phyloP scores from a whole-genome alignment of 495 filamentous ascomycete species.

The Trichoderma gamsii region DNA sequence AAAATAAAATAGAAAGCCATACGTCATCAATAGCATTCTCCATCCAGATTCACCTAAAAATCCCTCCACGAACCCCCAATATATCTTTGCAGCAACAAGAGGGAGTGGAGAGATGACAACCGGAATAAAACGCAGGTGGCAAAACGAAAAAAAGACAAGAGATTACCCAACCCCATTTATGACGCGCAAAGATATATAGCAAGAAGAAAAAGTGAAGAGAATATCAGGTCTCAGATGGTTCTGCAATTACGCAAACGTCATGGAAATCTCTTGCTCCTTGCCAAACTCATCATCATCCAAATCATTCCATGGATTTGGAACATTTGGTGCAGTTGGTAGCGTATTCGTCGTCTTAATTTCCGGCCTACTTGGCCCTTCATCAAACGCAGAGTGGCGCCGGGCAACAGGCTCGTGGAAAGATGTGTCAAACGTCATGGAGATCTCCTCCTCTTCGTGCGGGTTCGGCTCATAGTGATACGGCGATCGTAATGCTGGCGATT shows the following conservation, averaged over 20 bases:
- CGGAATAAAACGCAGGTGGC: not conserved
- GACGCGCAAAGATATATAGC: not conserved
- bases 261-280: constrained; percentile 62
- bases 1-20: too few species aligned
- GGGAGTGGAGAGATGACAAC: not conserved
- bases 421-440: constrained; percentile 72
- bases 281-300: constrained; percentile 69
- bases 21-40: too few species aligned
- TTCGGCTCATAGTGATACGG: not conserved
- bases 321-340: constrained; percentile 40
- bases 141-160: not conserved
- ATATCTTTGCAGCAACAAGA: not conserved
- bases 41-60: too few species aligned
- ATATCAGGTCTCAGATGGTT: not conserved
- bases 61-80: not conserved
- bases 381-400: constrained; percentile 2
- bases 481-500: constrained; percentile 17
- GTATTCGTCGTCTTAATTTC: constrained; percentile 35
- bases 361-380: constrained; percentile 32
- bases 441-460: constrained; percentile 29
- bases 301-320: constrained; percentile 77
- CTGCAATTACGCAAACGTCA: constrained; percentile 60
- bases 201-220: not conserved
- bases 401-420: constrained; percentile 38
- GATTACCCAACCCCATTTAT: not conserved